Evolutionary conservation across 1,284 basidiomycete genomes (phyloP), one percentile per base, ranked within the genome.

Genomic region (Fomes fomentarius): DNA sequence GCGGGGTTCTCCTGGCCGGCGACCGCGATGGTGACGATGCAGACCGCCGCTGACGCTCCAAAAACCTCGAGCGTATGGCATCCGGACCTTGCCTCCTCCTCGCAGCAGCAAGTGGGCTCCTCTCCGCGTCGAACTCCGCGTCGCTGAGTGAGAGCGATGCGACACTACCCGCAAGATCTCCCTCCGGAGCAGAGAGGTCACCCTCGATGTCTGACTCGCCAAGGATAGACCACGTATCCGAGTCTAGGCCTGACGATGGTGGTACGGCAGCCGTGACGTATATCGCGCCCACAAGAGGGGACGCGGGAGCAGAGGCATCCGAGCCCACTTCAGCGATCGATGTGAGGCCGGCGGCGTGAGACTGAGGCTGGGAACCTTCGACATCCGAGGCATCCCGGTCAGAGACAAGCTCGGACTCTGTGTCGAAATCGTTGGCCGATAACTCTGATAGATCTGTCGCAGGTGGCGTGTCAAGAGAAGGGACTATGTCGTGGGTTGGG

Each of bases 381-480:
- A 73, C 70, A 56, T 84, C 83, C 3, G 76, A 78, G 30, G 77
- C 74, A 35, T 84, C 83, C 17, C 77, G 73, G 50, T 80, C 76
- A 34, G 75, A 76, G 31, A 79, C 76, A 47, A 79, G 77, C 46
- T 82, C 80, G 37, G 78, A 77, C 55, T 85, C 81, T 59, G 82
- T 52, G 43, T 68, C 69, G 17, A 69, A 63, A 24, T 70, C 68
- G 41, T 63, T 62, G 7, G 69, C 67, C 38, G 74, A 71, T 33
- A 66, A 63, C 53, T 73, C 69, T 22, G 59, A 61, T 62, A 70
- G 63, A 50, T 91, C 89, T 0, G 89, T 91, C 11, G 77, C 70
- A 6, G 91, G 88, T 12, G 90, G 91, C 2, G 90, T 91, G 54
- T 85, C 83, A 25, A 91, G 69, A 8, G 69, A 63, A 2, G 68